Evolutionary conservation across 1,284 basidiomycete species (phyloP), one percentile per base, ranked within the genome.

Genomic region (Heterobasidion annosum): DNA sequence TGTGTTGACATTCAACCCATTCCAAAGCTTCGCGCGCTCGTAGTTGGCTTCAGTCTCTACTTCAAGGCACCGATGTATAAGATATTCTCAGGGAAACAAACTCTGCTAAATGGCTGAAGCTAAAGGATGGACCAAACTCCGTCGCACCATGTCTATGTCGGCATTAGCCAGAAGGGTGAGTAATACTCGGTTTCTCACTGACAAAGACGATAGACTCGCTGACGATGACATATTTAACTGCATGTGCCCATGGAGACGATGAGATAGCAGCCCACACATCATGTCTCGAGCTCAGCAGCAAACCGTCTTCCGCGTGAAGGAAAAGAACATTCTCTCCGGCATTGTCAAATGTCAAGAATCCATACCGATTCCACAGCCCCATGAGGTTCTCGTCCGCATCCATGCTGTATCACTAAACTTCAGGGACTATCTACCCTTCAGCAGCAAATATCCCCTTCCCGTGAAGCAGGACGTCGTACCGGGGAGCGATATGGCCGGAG

Each of bases 391-490:
- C 53, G 53, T 54, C 35, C 46, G 53, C 34, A 49, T 54, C 7
- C 53, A 44, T 43, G 46, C 53, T 25, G 53, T 54, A 19, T 49
- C 53, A 10, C 53, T 54, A n/a, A 54, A 54, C 35, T 54, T 40
- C 34, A 46, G 53, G 7, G 53, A 54, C n/a, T 25, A 49, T 34
- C 46, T 34, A 10, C n/a, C 37, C 44, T n/a, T 19, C 15, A 48
- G 32, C n/a, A 25, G 47, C 45, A 18, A 8, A 7, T 54, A 54
- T 42, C 8, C n/a, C 18, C 15, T 48, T 7, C 48, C 46, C 13
- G 35, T 54, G 12, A 54, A 53, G 25, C 35, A 48, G 10, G 37
- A 48, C 32, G 34, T 54, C 9, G 53, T 54, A 2, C 34, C 35
- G 5, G 53, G 45, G 10, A 33, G 46, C 16, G 53, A 54, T 34